These are phyloP conservation scores for Musa balbisiana DNA, from an alignment of 202 grass and related monocot species.

Conservation along the genomic window DNA sequence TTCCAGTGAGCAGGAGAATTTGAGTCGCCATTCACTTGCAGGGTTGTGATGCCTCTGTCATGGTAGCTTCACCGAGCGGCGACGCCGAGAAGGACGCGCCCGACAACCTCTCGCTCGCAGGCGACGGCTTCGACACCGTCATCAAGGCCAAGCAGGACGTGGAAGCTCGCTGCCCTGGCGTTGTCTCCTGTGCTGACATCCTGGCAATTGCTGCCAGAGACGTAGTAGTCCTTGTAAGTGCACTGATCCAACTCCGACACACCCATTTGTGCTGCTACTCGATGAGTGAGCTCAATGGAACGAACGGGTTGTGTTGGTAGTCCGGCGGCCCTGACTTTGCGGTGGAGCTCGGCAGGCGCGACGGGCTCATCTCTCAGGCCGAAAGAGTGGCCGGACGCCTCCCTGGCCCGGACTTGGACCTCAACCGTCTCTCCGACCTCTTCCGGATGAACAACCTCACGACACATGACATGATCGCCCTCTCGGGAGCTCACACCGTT, in stretches of 20 bases:
- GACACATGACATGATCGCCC: constrained; percentile 68
- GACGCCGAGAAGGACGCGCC: constrained; percentile 74
- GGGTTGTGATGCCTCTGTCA: constrained; percentile 84
- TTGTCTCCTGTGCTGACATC: constrained; percentile 86
- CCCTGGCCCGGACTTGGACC: constrained; percentile 52
- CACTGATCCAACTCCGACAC: neutral
- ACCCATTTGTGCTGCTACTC: neutral
- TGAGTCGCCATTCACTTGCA: constrained; percentile 5
- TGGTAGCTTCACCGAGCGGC: constrained; percentile 45
- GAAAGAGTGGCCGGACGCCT: constrained; percentile 58
- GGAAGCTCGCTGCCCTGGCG: constrained; percentile 44
- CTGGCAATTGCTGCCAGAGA: constrained; percentile 74
- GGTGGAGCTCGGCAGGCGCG: constrained; percentile 66
- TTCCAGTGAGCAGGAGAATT: neutral
- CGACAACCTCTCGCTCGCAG: constrained; percentile 57
- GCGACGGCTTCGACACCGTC: constrained; percentile 22
- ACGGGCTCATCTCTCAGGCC: constrained; percentile 52
- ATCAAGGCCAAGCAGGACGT: constrained; percentile 55
- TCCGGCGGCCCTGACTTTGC: constrained; percentile 50
- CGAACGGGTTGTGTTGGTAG: constrained; percentile 10
- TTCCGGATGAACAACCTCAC: constrained; percentile 56
- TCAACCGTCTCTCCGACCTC: constrained; percentile 53
- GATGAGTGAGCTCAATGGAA: neutral
- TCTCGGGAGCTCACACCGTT: constrained; percentile 72
- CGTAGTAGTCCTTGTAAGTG: constrained; percentile 50